phyloP scores from a whole-genome alignment of 129 eudicot species.

The Saussurea involucrata region DNA sequence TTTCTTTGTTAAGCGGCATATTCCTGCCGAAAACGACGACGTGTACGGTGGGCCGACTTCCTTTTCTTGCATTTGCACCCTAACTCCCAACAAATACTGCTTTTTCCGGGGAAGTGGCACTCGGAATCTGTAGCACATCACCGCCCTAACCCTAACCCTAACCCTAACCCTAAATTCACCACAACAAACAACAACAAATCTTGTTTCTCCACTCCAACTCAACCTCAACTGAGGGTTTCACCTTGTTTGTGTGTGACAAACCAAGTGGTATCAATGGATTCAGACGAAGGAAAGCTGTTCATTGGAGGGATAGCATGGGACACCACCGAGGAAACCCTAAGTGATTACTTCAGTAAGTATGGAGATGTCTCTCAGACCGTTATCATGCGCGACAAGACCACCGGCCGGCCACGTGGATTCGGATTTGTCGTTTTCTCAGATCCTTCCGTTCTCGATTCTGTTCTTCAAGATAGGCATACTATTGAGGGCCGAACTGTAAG shows the following conservation, averaged over 20 bases:
- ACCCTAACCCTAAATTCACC: neutral
- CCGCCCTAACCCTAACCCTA: conserved; percentile 6
- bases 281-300: conserved; percentile 48
- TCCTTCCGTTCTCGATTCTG: conserved; percentile 47
- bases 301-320: conserved; percentile 54
- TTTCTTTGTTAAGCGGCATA: neutral
- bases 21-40: conserved; percentile 2
- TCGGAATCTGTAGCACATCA: conserved; percentile 1
- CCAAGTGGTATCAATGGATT: conserved; percentile 14
- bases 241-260: neutral
- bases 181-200: neutral
- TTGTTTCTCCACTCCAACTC: neutral
- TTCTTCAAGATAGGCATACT: conserved; percentile 47
- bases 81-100: conserved; percentile 7
- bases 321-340: conserved; percentile 40
- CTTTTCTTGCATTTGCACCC: conserved; percentile 8
- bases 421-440: conserved; percentile 63
- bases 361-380: conserved; percentile 52
- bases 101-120: conserved; percentile 7
- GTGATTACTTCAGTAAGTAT: conserved; percentile 50
- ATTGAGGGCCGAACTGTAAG: conserved; percentile 47
- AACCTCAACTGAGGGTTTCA: neutral
- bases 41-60: neutral
- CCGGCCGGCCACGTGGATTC: conserved; percentile 65
- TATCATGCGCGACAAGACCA: conserved; percentile 48